phyloP scores from a whole-genome alignment of 2,329 filamentous ascomycete species.

The Blumeriella jaapii region DNA sequence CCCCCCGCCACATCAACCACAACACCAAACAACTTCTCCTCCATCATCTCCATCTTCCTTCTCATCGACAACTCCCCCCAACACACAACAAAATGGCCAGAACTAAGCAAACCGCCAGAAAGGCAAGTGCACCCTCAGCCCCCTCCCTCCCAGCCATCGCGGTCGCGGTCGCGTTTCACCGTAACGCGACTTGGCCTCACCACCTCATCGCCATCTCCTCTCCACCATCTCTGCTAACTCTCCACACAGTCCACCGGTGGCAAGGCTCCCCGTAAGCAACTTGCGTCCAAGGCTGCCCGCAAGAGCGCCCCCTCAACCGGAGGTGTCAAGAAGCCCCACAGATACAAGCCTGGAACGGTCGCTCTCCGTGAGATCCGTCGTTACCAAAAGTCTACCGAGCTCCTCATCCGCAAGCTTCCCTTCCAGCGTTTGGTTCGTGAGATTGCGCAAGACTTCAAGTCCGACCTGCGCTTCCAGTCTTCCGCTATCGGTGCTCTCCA shows the following conservation, averaged over 20 bases:
- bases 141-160: too few species aligned
- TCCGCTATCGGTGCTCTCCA: conserved; percentile 95
- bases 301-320: conserved; percentile 97
- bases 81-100: conserved; percentile 27
- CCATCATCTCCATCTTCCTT: conserved; percentile 14
- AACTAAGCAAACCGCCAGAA: conserved; percentile 40
- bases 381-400: conserved; percentile 95
- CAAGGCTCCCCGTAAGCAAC: conserved; percentile 85
- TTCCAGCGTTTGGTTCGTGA: conserved; percentile 97
- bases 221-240: conserved; percentile 19
- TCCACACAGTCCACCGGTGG: conserved; percentile 55
- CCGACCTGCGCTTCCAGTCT: conserved; percentile 92
- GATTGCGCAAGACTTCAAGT: conserved; percentile 93
- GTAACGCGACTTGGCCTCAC: conserved; percentile 5
- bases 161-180: conserved; percentile 18
- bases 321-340: conserved; percentile 92
- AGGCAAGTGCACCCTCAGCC: conserved; percentile 33
- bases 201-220: too few species aligned
- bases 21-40: conserved; percentile 8
- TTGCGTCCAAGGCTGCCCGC: conserved; percentile 93
- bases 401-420: conserved; percentile 91
- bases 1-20: conserved; percentile 13
- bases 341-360: conserved; percentile 83
- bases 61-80: neutral
- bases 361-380: conserved; percentile 97